Conservation (phyloP, 1,284 basidiomycete species). For the Ceratobasidium theobromae region DNA sequence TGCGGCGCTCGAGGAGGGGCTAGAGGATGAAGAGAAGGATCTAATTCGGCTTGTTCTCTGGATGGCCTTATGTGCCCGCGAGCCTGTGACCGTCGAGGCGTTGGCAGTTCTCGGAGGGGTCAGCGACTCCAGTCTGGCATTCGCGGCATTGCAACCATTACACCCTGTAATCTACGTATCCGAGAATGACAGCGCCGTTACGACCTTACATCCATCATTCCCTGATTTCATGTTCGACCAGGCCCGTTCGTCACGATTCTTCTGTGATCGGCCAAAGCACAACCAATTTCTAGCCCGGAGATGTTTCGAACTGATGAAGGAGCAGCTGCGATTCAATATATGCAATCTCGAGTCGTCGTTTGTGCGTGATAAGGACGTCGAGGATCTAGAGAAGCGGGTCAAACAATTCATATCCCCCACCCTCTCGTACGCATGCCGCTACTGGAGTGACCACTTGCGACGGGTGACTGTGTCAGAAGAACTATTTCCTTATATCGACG, state of each 20-base stretch:
- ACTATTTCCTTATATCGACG: too few species aligned
- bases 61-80: background rate
- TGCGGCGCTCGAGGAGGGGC: too few species aligned
- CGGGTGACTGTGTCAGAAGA: background rate
- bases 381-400: background rate
- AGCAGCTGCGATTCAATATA: too few species aligned
- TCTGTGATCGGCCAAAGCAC: too few species aligned
- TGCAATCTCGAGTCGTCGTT: too few species aligned
- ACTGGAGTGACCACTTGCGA: background rate
- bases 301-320: too few species aligned
- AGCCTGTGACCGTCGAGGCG: background rate
- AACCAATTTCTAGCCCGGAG: too few species aligned
- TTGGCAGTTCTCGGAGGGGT: background rate
- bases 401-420: background rate
- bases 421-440: background rate
- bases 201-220: constrained; percentile 2
- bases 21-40: too few species aligned
- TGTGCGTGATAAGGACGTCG: background rate
- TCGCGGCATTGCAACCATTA: background rate
- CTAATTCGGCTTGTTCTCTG: too few species aligned
- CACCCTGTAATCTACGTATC: too few species aligned
- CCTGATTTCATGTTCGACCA: background rate
- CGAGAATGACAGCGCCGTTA: background rate
- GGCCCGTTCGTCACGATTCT: background rate
- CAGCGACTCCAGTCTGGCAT: background rate